Evolutionary conservation across 2,329 filamentous ascomycete genomes (phyloP).

Genomic region (Pseudocercospora vitis): DNA sequence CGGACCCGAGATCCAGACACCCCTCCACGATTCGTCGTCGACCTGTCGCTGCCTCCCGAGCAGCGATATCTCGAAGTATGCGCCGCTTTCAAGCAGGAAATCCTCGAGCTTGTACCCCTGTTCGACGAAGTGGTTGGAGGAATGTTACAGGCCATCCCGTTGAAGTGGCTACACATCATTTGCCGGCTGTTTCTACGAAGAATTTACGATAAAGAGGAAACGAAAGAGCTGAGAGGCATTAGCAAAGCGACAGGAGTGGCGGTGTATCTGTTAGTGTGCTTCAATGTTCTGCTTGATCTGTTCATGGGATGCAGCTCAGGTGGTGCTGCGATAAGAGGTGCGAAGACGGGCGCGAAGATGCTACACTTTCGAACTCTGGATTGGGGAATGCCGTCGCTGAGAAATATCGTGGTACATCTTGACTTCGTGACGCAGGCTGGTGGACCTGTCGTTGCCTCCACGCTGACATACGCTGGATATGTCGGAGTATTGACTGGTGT

Average conservation of each 20-base stretch:
- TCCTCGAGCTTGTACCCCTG: conserved; percentile 48
- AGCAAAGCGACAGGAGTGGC: conserved; percentile 52
- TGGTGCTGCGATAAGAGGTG: conserved; percentile 40
- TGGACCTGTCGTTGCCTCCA: conserved; percentile 47
- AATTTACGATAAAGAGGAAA: conserved; percentile 58
- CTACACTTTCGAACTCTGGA: conserved; percentile 58
- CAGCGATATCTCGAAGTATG: conserved; percentile 55
- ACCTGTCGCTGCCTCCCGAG: conserved; percentile 55
- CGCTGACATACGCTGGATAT: conserved; percentile 54
- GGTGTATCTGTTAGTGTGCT: conserved; percentile 60
- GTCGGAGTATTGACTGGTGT: conserved; percentile 55
- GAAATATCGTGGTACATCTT: conserved; percentile 43
- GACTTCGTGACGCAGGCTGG: conserved; percentile 40
- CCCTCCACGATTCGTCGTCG: conserved; percentile 44
- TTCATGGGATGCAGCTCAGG: conserved; percentile 67
- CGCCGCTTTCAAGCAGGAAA: conserved; percentile 45
- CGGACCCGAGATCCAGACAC: conserved; percentile 19
- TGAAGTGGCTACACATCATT: conserved; percentile 37
- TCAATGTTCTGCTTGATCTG: conserved; percentile 64
- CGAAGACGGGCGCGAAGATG: conserved; percentile 40
- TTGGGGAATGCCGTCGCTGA: conserved; percentile 49
- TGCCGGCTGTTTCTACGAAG: conserved; percentile 52
- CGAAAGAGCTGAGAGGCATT: conserved; percentile 61
- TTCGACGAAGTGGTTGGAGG: conserved; percentile 53
- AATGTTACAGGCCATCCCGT: conserved; percentile 35